Base-by-base conservation (phyloP, 306 rosid genomes). In the Potentilla sterilis region DNA sequence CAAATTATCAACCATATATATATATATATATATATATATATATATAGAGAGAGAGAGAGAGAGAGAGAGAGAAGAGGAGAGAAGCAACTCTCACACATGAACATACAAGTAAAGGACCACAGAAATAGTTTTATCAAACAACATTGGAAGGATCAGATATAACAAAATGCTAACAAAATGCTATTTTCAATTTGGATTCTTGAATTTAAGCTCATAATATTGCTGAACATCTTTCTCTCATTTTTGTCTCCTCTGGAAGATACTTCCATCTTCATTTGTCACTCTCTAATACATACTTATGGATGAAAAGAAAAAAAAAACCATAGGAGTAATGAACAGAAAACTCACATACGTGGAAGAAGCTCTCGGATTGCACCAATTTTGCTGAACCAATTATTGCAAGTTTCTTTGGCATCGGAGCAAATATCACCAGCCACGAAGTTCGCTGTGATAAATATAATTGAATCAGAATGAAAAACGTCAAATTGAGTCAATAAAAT, bases 301-400 rank as follows among this genome's bases (percentile, higher is more conserved):
- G 28, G n/a, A n/a, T n/a, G n/a, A n/a, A n/a, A n/a, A n/a, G n/a
- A n/a, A n/a, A n/a, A 28, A 35, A 47, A 51, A 16, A 1, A 35
- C 37, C 47, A 51, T 6, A 40, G 41, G 22, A 40, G 34, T 28
- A 70, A 70, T 16, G 75, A 70, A 35, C 64, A 79, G 52, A 71
- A 78, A 84, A 81, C 70, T 87, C 73, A 95, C 98, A 95, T 88
- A 88, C 97, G 98, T 61, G 98, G 98, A 88, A 95, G 97, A 88
- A 95, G 97, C 89, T 92, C 97, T 79, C 83, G 89, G 77, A 95
- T 85, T 59, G 89, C 94, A 84, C 97, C 98, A 81, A 95, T 90
- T 87, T 95, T 95, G 87, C 87, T 77, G 84, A 95, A 92, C 98
- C 98, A 95, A 66, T 95, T 92, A 73, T 88, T 69, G 87, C 98